Evolutionary conservation across 2,329 filamentous ascomycete species (phyloP).

Genomic region (Verticillium klebahnii): DNA sequence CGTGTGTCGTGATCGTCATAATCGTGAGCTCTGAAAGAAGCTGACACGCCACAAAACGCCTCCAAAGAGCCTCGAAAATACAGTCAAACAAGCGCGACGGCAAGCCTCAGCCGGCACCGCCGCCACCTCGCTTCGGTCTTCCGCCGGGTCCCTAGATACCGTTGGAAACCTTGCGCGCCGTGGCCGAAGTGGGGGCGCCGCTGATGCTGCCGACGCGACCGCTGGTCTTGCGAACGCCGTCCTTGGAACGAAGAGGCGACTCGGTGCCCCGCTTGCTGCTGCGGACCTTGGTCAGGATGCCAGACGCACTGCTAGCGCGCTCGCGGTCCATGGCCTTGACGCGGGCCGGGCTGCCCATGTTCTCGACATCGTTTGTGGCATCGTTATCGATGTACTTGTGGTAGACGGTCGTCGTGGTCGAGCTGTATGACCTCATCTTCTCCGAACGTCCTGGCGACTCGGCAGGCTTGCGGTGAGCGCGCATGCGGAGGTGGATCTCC

Average conservation of each 20-base stretch:
- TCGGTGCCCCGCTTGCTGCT: conserved; percentile 52
- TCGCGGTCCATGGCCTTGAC: conserved; percentile 53
- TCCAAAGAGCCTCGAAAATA: conserved; percentile 6
- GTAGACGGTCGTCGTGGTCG: conserved; percentile 68
- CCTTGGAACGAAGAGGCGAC: conserved; percentile 45
- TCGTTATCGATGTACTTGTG: conserved; percentile 58
- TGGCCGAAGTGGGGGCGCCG: conserved; percentile 32
- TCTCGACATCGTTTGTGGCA: conserved; percentile 66
- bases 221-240: conserved; percentile 62
- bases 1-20: conserved; percentile 18
- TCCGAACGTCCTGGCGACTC: conserved; percentile 57
- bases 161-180: conserved; percentile 47
- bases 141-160: conserved; percentile 26
- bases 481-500: conserved; percentile 73
- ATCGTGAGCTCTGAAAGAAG: conserved; percentile 2
- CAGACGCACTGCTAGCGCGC: conserved; percentile 48
- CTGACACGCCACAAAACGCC: conserved; percentile 1
- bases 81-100: background rate
- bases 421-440: conserved; percentile 67
- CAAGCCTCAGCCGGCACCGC: conserved; percentile 2
- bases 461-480: conserved; percentile 58
- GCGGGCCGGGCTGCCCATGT: conserved; percentile 47
- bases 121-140: conserved; percentile 10
- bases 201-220: conserved; percentile 59
- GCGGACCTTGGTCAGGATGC: conserved; percentile 61